phyloP scores from a whole-genome alignment of 2,329 filamentous ascomycete genomes.

The Paramyrothecium roridum region DNA sequence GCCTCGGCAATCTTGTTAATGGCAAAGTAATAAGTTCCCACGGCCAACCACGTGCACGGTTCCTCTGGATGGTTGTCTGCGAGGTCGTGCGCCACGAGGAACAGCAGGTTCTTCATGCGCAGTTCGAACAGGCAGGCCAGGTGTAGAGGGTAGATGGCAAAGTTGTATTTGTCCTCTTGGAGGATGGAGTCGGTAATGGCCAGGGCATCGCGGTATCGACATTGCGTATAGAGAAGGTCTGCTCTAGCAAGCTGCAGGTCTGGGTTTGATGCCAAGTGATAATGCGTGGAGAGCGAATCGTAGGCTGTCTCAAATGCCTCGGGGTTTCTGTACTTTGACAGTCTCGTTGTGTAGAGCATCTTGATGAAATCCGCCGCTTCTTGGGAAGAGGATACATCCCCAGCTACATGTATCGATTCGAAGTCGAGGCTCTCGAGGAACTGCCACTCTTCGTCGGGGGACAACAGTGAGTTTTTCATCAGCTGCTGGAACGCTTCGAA shows the following conservation, averaged over 20 bases:
- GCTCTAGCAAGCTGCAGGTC: conserved; percentile 89
- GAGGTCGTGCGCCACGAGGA: conserved; percentile 87
- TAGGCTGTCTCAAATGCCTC: conserved; percentile 79
- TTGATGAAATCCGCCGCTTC: conserved; percentile 92
- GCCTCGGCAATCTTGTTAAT: conserved; percentile 91
- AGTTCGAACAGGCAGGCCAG: conserved; percentile 89
- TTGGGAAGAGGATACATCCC: conserved; percentile 67
- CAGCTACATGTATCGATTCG: conserved; percentile 68
- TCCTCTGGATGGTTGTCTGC: conserved; percentile 90
- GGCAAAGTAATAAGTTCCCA: conserved; percentile 90
- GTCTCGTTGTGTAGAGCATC: conserved; percentile 90
- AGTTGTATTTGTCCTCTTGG: conserved; percentile 82
- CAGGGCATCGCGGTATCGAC: conserved; percentile 84
- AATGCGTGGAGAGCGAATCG: conserved; percentile 90
- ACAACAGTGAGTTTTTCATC: conserved; percentile 93
- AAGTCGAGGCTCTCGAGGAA: conserved; percentile 90
- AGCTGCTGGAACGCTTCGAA: conserved; percentile 98
- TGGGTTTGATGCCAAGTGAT: conserved; percentile 80
- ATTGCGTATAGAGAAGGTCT: conserved; percentile 91
- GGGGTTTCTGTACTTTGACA: conserved; percentile 93
- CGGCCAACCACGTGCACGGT: conserved; percentile 88
- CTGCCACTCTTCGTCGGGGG: conserved; percentile 82
- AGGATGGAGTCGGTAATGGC: conserved; percentile 81
- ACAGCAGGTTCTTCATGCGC: conserved; percentile 80
- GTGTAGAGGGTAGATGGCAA: conserved; percentile 84